phyloP scores from a whole-genome alignment of 768 basidiomycete genomes.

The Terana coerulea region DNA sequence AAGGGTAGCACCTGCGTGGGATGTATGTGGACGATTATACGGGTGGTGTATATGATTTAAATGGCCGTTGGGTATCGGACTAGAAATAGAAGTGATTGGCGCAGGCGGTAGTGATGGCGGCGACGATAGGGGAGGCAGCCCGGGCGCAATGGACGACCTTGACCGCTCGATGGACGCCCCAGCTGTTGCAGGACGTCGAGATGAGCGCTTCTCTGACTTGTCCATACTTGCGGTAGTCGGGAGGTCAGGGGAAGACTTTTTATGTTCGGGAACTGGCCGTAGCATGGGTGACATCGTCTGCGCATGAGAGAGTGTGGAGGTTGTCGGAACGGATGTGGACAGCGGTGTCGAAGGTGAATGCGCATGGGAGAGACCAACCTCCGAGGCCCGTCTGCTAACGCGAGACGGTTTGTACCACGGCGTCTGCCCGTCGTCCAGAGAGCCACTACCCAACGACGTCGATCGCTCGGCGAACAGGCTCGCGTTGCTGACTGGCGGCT shows the following conservation, averaged over 20 bases:
- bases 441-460: background rate
- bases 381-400: conserved; percentile 7
- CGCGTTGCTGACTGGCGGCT: conserved; percentile 9
- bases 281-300: background rate
- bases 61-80: no score
- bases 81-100: no score
- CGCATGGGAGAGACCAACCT: background rate
- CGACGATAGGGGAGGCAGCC: conserved; percentile 18
- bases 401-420: conserved; percentile 10
- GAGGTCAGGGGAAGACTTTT: conserved; percentile 21
- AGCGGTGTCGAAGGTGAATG: conserved; percentile 9
- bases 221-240: conserved; percentile 2
- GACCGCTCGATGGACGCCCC: conserved; percentile 23
- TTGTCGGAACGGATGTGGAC: conserved; percentile 7
- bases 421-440: conserved; percentile 6
- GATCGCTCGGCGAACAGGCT: conserved; percentile 8
- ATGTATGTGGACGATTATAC: no score
- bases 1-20: conserved; percentile 5
- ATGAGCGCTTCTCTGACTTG: conserved; percentile 15
- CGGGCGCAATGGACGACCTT: conserved; percentile 9
- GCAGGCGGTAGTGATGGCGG: background rate
- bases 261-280: conserved; percentile 14
- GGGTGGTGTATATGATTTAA: no score
- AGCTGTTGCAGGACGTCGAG: conserved; percentile 38
- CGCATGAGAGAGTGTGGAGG: background rate